Conservation (phyloP, 257 asterid genomes). For the Scutellaria galericulata region DNA sequence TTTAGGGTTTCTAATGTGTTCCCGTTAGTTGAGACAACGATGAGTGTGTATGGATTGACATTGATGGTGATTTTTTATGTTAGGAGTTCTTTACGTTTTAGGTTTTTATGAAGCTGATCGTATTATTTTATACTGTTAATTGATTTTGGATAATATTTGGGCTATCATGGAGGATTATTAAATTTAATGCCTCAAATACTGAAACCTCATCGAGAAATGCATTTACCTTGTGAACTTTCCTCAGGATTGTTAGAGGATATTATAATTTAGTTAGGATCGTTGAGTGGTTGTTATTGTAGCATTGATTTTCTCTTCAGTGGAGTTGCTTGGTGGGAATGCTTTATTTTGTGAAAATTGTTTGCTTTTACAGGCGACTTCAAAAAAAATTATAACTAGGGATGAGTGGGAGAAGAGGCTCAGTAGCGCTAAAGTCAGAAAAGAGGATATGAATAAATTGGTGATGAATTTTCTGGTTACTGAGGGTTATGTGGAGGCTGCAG, state of each 20-base stretch:
- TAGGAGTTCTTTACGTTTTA: background rate
- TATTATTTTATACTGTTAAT: background rate
- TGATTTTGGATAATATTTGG: background rate
- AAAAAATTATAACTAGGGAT: constrained; percentile 66
- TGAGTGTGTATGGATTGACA: constrained; percentile 6
- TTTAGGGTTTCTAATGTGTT: background rate
- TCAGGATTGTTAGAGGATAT: background rate
- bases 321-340: constrained; percentile 22
- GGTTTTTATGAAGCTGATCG: constrained; percentile 7
- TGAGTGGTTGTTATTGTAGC: background rate
- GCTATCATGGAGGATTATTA: background rate
- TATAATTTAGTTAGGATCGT: constrained; percentile 5
- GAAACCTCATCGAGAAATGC: background rate
- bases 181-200: constrained; percentile 11
- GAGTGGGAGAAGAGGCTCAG: constrained; percentile 82
- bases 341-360: constrained; percentile 27
- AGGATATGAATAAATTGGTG: constrained; percentile 80
- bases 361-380: constrained; percentile 61
- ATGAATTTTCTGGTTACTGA: constrained; percentile 86
- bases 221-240: background rate
- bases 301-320: background rate
- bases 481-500: constrained; percentile 88
- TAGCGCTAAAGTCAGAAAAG: constrained; percentile 62
- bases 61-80: constrained; percentile 8
- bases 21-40: constrained; percentile 14